Evolutionary conservation across 2,329 filamentous ascomycete species (phyloP).

Genomic region (Penicillium occitanis): DNA sequence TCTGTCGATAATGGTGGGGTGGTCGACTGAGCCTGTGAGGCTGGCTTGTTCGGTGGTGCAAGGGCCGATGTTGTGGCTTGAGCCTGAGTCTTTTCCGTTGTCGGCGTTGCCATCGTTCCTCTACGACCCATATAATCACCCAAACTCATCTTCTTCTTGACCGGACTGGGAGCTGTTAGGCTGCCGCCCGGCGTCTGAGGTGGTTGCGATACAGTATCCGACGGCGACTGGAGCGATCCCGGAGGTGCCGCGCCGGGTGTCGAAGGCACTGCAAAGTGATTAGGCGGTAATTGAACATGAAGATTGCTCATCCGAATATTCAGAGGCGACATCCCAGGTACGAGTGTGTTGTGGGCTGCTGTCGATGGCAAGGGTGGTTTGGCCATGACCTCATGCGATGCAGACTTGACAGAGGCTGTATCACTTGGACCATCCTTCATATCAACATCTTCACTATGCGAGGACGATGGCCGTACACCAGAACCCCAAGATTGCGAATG

Average conservation of each 20-base stretch:
- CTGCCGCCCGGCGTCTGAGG: conserved; percentile 30
- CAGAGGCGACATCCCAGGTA: conserved; percentile 27
- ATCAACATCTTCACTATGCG: conserved; percentile 39
- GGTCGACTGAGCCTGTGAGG: conserved; percentile 22
- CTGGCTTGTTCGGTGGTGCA: conserved; percentile 29
- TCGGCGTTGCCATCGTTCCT: conserved; percentile 42
- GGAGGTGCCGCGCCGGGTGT: conserved; percentile 32
- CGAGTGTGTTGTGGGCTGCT: conserved; percentile 38
- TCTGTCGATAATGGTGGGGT: conserved; percentile 23
- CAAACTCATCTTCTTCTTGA: conserved; percentile 53
- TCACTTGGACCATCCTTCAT: conserved; percentile 47
- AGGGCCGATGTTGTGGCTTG: conserved; percentile 28
- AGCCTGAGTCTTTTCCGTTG: conserved; percentile 41
- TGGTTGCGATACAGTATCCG: conserved; percentile 30
- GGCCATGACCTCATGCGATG: conserved; percentile 10
- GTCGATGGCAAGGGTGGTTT: conserved; percentile 34
- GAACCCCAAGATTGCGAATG: neutral
- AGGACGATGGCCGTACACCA: conserved; percentile 3
- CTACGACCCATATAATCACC: conserved; percentile 51
- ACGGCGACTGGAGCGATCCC: conserved; percentile 32
- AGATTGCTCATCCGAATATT: conserved; percentile 26
- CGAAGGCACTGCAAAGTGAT: conserved; percentile 26
- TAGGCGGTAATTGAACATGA: conserved; percentile 33
- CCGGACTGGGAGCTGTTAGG: conserved; percentile 46
- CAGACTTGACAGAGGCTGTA: conserved; percentile 22